Evolutionary conservation across 2,329 filamentous ascomycete genomes (phyloP), one percentile per base, ranked within the genome.

Genomic region (Blumeriella jaapii): DNA sequence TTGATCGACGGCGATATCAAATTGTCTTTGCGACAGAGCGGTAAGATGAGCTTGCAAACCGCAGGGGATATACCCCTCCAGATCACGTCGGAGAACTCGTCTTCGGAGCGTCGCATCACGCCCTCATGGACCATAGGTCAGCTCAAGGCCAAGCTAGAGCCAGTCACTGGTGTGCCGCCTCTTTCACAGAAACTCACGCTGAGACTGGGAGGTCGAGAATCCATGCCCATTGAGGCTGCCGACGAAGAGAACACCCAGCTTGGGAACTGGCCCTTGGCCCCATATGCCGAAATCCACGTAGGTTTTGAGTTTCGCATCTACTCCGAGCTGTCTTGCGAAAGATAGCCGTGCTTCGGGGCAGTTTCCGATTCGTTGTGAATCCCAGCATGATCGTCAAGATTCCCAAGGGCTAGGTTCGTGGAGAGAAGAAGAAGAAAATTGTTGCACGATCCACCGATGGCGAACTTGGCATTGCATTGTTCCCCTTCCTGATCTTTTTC

Each of bases 111-210:
- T 42, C 83, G 91, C 48, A 77, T 96, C 57, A 89, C 84, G 16
- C 89, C 89, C 10, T 80, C 87, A 48, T 98, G 91, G 91, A 80
- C 79, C 42, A 80, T 98, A 55, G 68, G 71, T 36, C 78, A 84
- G 52, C 70, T 96, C 51, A 94, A 89, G 63, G 62, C 69, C 34
- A 93, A 91, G 59, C 76, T 98, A 33, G 89, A 96, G 61, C 81
- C 85, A 42, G 78, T 96, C 61, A 96, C 89, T 2, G 91, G 91
- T 42, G 77, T 96, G 23, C 89, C 91, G 11, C 82, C 87, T 8
- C 71, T 70, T 18, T 76, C 70, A 41, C 91, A 96, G 59, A 74
- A 67, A 43, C 69, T 98, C 42, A 76, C 67, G 18, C 66, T 95
- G 55, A 82, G 78, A 56, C 64, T 76, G 11, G 65, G 70, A 20